These are phyloP conservation scores for Leishmania braziliensis DNA, from an alignment of 208 protist genomes.

Conservation along the genomic window DNA sequence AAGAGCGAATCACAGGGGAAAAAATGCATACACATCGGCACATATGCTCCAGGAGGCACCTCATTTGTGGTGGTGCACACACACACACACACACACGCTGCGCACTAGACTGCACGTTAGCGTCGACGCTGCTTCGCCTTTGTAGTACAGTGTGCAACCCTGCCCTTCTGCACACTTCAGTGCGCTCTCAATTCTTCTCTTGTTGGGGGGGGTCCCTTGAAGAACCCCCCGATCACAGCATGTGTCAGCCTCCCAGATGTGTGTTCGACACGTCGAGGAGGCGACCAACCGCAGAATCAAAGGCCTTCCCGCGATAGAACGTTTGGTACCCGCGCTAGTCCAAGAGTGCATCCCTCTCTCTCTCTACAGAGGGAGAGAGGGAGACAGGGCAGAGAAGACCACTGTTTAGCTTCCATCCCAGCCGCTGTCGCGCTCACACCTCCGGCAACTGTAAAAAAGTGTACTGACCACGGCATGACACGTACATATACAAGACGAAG, in stretches of 20 bases:
- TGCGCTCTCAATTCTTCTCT: neutral
- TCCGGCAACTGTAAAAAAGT: constrained; percentile 51
- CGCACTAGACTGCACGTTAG: neutral
- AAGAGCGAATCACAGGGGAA: neutral
- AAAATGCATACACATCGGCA: neutral
- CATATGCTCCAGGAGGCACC: neutral
- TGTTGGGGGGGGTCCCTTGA: neutral
- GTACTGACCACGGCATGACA: constrained; percentile 54
- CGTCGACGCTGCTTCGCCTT: neutral
- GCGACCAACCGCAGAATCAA: neutral
- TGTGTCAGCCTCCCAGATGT: neutral
- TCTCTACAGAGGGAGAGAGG: neutral
- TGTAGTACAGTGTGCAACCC: neutral
- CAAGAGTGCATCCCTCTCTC: no score
- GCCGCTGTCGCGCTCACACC: neutral
- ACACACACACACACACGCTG: neutral
- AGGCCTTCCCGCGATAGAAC: neutral
- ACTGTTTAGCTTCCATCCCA: no score
- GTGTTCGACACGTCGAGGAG: neutral
- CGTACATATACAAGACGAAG: constrained; percentile 60
- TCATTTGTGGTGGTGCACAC: neutral
- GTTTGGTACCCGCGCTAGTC: neutral
- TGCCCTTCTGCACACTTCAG: neutral
- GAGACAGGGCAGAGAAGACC: neutral
- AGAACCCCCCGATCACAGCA: neutral